Evolutionary conservation across 192 early-diverging fungal genomes (phyloP).

Genomic region (Coemansia sp.): DNA sequence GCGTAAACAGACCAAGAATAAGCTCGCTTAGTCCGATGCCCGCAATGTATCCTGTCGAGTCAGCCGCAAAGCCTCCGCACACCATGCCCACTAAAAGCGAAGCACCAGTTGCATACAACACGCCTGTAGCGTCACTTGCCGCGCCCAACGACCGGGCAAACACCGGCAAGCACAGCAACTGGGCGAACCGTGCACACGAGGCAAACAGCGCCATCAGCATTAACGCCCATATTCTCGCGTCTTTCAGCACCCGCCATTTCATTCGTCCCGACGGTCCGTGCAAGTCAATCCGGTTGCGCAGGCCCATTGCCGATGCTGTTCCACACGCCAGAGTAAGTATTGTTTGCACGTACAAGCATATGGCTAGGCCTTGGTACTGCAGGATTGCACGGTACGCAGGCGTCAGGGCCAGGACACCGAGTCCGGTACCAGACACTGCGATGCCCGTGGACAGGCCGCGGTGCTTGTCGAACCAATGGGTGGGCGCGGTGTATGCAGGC

Average conservation of each 20-base stretch:
- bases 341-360: constrained; percentile 28
- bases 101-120: constrained; percentile 29
- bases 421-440: constrained; percentile 45
- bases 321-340: constrained; percentile 29
- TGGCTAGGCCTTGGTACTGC: constrained; percentile 35
- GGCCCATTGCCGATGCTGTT: constrained; percentile 3
- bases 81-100: constrained; percentile 14
- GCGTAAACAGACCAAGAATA: constrained; percentile 23
- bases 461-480: constrained; percentile 56
- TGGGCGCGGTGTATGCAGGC: constrained; percentile 52
- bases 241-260: constrained; percentile 12
- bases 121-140: constrained; percentile 3
- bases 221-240: constrained; percentile 21
- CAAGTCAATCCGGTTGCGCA: constrained; percentile 21
- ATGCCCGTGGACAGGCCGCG: constrained; percentile 52
- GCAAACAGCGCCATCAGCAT: constrained; percentile 26
- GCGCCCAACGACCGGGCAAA: constrained; percentile 20
- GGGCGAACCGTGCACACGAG: constrained; percentile 22
- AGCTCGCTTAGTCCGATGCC: constrained; percentile 35
- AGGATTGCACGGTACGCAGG: constrained; percentile 43
- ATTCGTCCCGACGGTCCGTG: not conserved
- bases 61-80: constrained; percentile 15
- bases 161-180: constrained; percentile 30
- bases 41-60: constrained; percentile 23
- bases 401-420: constrained; percentile 47